Base-by-base conservation (phyloP, 495 filamentous ascomycete genomes). In the Hypoxylon perforatum region DNA sequence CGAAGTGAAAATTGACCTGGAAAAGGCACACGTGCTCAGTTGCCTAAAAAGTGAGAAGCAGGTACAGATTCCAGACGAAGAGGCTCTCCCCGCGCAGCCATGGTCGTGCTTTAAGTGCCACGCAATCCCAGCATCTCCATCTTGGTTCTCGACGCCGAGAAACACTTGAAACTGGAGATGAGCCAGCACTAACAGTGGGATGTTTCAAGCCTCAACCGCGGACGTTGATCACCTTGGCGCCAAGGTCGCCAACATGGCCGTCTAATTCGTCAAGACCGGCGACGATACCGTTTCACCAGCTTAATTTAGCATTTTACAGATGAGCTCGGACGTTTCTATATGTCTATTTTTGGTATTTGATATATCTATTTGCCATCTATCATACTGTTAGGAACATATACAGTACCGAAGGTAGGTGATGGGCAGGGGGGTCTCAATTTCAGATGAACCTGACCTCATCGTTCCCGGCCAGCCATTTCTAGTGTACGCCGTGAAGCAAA, bases 191-290 rank as follows among this genome's bases (percentile, higher is more conserved):
- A 42, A 59, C 49, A 23, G 41, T 45, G 50, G 6, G 36, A 58
- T 44, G 65, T 69, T 69, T 69, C 65, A 69, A 60, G 10, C 36
- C 45, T 52, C 54, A 51, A 51, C 55, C 17, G 12, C 50, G 17
- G 23, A 41, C 38, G 60, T 28, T 56, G 59, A 63, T 64, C 55
- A 42, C 19, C 65, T 69, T 69, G 65, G 65, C 65, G 65, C 65
- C 65, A 63, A 69, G 65, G 17, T 56, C 39, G 17, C 10, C 28
- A 28, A 48, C 25, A 11, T 25, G 17, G 36, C 45, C 22, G 22
- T 46, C 15, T 33, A 18, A 60, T 69, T 64, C 54, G 49, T 35
- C 10, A 11, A 23, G 56, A 60, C 21, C 47, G 58, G 46, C 22
- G n/a, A 51, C 23, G 48, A 59, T 23, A 3, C n/a, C 35, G 55